These are phyloP conservation scores for Flaveria bidentis DNA, from an alignment of 129 eudicot species.

Conservation along the genomic window DNA sequence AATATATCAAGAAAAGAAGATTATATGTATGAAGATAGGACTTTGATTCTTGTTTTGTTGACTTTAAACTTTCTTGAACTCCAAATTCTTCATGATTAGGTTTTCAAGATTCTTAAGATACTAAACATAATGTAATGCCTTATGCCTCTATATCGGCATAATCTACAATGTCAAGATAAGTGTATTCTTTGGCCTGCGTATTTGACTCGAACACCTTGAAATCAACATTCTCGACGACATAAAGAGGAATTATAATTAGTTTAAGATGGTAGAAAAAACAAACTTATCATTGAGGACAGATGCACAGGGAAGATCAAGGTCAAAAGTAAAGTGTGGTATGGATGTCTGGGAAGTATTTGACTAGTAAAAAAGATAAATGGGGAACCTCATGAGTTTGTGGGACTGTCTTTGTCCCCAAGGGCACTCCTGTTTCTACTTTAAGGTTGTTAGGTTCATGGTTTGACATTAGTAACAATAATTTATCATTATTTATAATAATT, in stretches of 20 bases:
- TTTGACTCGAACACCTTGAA: constrained; percentile 7
- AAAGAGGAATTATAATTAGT: not conserved
- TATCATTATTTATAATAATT: constrained; percentile 19
- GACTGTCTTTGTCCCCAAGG: constrained; percentile 45
- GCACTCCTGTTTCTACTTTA: constrained; percentile 30
- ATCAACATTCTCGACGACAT: constrained; percentile 1
- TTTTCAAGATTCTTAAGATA: constrained; percentile 22
- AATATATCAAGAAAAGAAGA: constrained; percentile 25
- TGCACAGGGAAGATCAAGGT: constrained; percentile 27
- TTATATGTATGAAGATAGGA: constrained; percentile 8
- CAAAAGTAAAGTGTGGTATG: constrained; percentile 40
- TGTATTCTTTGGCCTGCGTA: not conserved
- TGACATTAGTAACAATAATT: constrained; percentile 38
- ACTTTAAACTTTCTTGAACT: constrained; percentile 22
- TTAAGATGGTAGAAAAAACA: constrained; percentile 22
- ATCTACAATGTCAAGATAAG: constrained; percentile 18
- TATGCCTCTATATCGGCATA: constrained; percentile 15
- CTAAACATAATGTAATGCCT: constrained; percentile 16
- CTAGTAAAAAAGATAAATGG: constrained; percentile 37
- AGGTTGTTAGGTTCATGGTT: constrained; percentile 40
- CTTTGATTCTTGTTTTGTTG: constrained; percentile 26
- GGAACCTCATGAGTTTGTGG: constrained; percentile 59
- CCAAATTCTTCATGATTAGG: constrained; percentile 16
- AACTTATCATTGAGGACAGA: constrained; percentile 28
- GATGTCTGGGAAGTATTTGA: constrained; percentile 39